A percentile compares a stretch with the other conserved stretches of the same genome.
These are phyloP conservation scores for Vanrija sp. DNA, from an alignment of 1,284 basidiomycete species.

Conservation along the genomic window DNA sequence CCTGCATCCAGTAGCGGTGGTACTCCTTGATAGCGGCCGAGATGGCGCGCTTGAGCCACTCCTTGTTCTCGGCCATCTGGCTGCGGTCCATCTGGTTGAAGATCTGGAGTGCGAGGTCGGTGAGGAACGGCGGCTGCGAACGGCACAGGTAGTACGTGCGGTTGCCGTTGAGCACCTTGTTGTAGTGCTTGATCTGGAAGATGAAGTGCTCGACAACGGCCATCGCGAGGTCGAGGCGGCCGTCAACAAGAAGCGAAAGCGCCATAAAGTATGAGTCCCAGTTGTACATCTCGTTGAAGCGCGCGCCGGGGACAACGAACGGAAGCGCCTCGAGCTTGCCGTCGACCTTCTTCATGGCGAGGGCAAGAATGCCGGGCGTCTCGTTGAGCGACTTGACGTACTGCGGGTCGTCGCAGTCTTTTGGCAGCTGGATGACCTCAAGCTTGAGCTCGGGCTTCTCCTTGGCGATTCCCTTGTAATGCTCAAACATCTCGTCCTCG, in stretches of 20 bases:
- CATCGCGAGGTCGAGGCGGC: constrained; percentile 87
- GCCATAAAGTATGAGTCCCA: constrained; percentile 50
- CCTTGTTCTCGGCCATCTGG: constrained; percentile 74
- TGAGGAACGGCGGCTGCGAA: constrained; percentile 95
- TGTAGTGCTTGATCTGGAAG: constrained; percentile 97
- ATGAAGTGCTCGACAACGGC: constrained; percentile 98
- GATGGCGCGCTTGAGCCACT: constrained; percentile 91
- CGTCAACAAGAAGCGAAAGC: constrained; percentile 88
- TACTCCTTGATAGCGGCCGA: constrained; percentile 98
- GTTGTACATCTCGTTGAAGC: constrained; percentile 84
- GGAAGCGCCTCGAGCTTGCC: constrained; percentile 84
- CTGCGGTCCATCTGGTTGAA: constrained; percentile 90
- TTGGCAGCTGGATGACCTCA: constrained; percentile 82
- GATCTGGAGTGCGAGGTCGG: constrained; percentile 96
- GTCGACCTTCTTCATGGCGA: constrained; percentile 86
- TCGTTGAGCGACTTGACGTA: constrained; percentile 92
- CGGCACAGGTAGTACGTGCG: constrained; percentile 73
- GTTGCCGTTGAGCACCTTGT: constrained; percentile 60
- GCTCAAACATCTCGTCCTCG: constrained; percentile 88
- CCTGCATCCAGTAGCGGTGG: constrained; percentile 92
- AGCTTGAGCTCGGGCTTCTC: constrained; percentile 88
- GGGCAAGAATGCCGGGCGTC: constrained; percentile 86
- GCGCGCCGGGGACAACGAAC: constrained; percentile 94
- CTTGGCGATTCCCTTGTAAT: constrained; percentile 63
- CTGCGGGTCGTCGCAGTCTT: constrained; percentile 74